Evolutionary conservation across 345 rosid genomes (phyloP).

Genomic region (Lumnitzera racemosa): DNA sequence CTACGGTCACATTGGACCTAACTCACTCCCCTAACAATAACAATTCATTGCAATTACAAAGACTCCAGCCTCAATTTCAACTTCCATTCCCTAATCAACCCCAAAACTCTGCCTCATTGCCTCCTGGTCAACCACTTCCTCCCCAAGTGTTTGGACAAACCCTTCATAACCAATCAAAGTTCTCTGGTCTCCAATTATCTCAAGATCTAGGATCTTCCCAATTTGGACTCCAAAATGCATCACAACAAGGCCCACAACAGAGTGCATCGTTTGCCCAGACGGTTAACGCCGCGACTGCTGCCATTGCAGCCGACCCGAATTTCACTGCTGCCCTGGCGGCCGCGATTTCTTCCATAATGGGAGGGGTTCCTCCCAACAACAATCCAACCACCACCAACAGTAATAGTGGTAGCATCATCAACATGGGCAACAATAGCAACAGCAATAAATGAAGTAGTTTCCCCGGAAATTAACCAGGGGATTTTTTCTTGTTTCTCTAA

Average conservation of each 20-base stretch:
- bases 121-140: slow-evolving; percentile 28
- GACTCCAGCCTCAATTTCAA: slow-evolving; percentile 33
- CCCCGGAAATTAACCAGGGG: slow-evolving; percentile 13
- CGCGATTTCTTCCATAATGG: slow-evolving; percentile 75
- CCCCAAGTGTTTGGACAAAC: slow-evolving; percentile 72
- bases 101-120: slow-evolving; percentile 21
- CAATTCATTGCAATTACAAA: slow-evolving; percentile 38
- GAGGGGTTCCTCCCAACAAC: slow-evolving; percentile 30
- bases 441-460: slow-evolving; percentile 17
- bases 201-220: slow-evolving; percentile 35
- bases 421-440: slow-evolving; percentile 9
- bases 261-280: slow-evolving; percentile 38
- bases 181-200: slow-evolving; percentile 83
- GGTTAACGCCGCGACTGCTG: slow-evolving; percentile 67
- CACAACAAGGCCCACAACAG: slow-evolving; percentile 21
- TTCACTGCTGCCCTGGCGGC: slow-evolving; percentile 93
- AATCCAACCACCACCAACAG: slow-evolving; percentile 18
- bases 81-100: slow-evolving; percentile 31
- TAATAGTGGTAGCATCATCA: slow-evolving; percentile 7
- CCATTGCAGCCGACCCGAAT: slow-evolving; percentile 87
- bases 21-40: slow-evolving; percentile 64
- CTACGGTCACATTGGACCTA: slow-evolving; percentile 90
- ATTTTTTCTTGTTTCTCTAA: slow-evolving; percentile 7
- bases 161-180: slow-evolving; percentile 73
- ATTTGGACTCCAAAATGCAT: slow-evolving; percentile 19